Evolutionary conservation across 345 rosid species (phyloP), one percentile per base, ranked within the genome.

Genomic region (Pseudoturritis turrita): DNA sequence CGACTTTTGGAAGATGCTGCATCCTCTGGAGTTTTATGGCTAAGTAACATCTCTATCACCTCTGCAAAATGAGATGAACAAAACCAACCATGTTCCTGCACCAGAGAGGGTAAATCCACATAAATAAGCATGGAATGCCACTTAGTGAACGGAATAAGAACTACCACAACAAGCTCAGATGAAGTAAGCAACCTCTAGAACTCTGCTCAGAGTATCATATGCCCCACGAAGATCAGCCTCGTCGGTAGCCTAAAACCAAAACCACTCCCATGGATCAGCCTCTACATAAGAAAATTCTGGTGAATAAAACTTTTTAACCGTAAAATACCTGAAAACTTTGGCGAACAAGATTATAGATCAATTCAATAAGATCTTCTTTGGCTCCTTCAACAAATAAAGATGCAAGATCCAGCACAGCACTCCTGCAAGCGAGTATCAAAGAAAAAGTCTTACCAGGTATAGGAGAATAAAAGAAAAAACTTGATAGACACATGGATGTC

Each of bases 11-110:
- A 83, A 62, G 92, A 70, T 43, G 80, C 77, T 53, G 59, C 65
- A 74, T 83, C 84, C 61, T 61, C 66, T 33, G 96, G 89, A 63
- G 82, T 60, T 78, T 84, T 82, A 74, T 84, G 82, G 70, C 82
- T 72, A 74, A 89, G 80, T 64, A 91, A 77, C 55, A 95, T 71
- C 66, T 83, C 96, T 62, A 86, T 80, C 82, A 95, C 70, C 85
- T 95, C 96, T 39, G 37, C 79, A 73, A 70, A 80, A 68, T 70
- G 87, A 45, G 91, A 80, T 73, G 89, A 80, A 82, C 88, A 82
- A 82, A 94, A 86, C 94, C 84, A 80, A 47, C 74, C 26, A 66
- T 91, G 96, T 76, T 84, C 92, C 98, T 91, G 86, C 80, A 78
- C 47, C 77, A 73, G 58, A 64, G 58, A 73, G 41, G 29, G 72